Evolutionary conservation across 2,329 filamentous ascomycete species (phyloP).

Genomic region (Colletotrichum gloeosporioides): DNA sequence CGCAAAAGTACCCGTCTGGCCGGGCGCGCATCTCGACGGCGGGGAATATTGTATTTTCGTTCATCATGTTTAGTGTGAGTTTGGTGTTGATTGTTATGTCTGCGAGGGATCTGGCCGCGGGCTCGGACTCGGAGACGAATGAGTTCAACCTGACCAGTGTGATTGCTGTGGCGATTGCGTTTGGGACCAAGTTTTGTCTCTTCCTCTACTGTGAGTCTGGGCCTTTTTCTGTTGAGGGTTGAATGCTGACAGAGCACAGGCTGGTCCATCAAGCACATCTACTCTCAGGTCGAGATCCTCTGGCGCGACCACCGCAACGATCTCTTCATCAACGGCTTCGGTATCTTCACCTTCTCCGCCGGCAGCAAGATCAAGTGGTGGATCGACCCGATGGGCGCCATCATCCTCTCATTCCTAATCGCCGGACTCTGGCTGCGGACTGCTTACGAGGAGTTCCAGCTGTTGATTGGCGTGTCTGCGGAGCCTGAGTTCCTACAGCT

Average conservation of each 20-base stretch:
- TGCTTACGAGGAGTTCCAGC: conserved; percentile 86
- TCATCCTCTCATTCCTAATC: conserved; percentile 81
- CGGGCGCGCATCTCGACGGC: conserved; percentile 95
- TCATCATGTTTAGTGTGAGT: conserved; percentile 85
- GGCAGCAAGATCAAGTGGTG: conserved; percentile 91
- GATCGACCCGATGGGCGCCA: conserved; percentile 92
- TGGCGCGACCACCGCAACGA: conserved; percentile 99
- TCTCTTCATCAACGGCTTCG: conserved; percentile 93
- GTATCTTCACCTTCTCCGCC: conserved; percentile 88
- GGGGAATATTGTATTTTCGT: conserved; percentile 95
- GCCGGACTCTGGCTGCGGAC: conserved; percentile 82
- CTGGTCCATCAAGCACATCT: conserved; percentile 87
- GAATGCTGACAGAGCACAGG: neutral
- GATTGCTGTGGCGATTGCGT: conserved; percentile 84
- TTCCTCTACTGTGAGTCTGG: conserved; percentile 77
- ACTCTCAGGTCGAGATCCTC: conserved; percentile 88
- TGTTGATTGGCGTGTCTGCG: conserved; percentile 89
- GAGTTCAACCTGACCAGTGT: conserved; percentile 82
- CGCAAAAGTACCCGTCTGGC: conserved; percentile 85
- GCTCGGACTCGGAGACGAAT: conserved; percentile 57
- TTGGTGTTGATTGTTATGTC: conserved; percentile 92
- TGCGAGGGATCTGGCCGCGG: conserved; percentile 67
- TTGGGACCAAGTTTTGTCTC: conserved; percentile 79
- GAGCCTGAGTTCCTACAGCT: conserved; percentile 87
- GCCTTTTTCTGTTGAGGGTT: accelerated